phyloP scores from a whole-genome alignment of 2,329 filamentous ascomycete species.

The Neoscytalidium dimidiatum region DNA sequence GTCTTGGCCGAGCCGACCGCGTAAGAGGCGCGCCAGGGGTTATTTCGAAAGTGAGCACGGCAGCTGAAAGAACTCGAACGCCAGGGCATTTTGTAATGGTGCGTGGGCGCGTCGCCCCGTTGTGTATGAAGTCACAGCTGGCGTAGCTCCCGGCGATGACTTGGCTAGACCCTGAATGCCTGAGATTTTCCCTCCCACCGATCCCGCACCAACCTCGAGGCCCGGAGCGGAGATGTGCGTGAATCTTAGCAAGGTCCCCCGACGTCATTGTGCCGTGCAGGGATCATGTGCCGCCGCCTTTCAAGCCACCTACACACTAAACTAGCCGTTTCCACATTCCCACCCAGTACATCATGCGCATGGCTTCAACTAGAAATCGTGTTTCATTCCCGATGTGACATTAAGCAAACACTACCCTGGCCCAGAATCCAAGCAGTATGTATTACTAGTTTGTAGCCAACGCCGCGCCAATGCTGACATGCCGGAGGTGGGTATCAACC shows the following conservation, averaged over 20 bases:
- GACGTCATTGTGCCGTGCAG: slow-evolving; percentile 11
- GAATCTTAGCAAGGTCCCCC: slow-evolving; percentile 4
- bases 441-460: slow-evolving; percentile 5
- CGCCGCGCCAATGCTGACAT: slow-evolving; percentile 17
- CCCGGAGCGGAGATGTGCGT: neutral
- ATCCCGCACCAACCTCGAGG: slow-evolving; percentile 3
- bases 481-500: slow-evolving; percentile 21
- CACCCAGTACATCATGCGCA: neutral
- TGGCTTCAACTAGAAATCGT: neutral
- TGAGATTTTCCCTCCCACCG: slow-evolving; percentile 5
- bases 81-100: neutral
- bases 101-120: neutral
- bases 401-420: neutral
- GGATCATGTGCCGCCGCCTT: slow-evolving; percentile 6
- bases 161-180: slow-evolving; percentile 6
- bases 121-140: neutral
- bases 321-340: neutral
- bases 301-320: neutral
- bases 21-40: slow-evolving; percentile 16
- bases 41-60: neutral
- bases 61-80: neutral
- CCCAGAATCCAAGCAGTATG: neutral
- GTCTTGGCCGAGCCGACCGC: slow-evolving; percentile 14
- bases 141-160: neutral
- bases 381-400: neutral